Evolutionary conservation across 257 asterid species (phyloP).

Genomic region (Euphrasia confusa): DNA sequence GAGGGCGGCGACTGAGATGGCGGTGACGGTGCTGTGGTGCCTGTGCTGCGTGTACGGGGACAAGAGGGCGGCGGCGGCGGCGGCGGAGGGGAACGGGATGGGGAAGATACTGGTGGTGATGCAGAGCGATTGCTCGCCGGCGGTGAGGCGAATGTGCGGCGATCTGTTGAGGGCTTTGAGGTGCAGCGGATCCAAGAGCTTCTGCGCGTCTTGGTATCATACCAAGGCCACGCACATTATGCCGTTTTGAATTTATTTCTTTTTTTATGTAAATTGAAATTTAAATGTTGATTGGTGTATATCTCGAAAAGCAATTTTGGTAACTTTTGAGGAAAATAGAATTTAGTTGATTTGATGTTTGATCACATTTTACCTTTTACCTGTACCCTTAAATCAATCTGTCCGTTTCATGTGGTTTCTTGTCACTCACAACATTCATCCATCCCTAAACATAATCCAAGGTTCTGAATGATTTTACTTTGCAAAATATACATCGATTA

Average conservation of each 20-base stretch:
- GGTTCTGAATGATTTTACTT: no score
- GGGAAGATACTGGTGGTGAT: constrained; percentile 58
- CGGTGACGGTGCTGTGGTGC: constrained; percentile 74
- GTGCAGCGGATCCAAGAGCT: constrained; percentile 34
- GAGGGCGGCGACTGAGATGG: constrained; percentile 59
- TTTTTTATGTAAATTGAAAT: background rate
- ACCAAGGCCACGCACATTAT: constrained; percentile 76
- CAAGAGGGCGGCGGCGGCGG: constrained; percentile 48
- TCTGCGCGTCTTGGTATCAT: constrained; percentile 58
- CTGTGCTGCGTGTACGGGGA: constrained; percentile 66
- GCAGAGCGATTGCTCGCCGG: constrained; percentile 70
- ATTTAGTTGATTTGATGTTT: constrained; percentile 28
- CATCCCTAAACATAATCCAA: no score
- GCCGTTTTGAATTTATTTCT: constrained; percentile 54
- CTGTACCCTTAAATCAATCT: constrained; percentile 16
- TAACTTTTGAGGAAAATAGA: constrained; percentile 23
- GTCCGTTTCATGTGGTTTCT: no score
- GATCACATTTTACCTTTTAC: constrained; percentile 17
- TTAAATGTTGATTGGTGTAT: constrained; percentile 12
- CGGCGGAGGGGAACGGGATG: constrained; percentile 57
- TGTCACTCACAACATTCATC: no score
- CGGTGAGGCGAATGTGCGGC: constrained; percentile 68
- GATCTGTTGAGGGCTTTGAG: constrained; percentile 65
- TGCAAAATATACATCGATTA: no score
- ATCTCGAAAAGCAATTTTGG: constrained; percentile 37